Evolutionary conservation across 2,329 filamentous ascomycete genomes (phyloP).

Genomic region (Nothophoma quercina): DNA sequence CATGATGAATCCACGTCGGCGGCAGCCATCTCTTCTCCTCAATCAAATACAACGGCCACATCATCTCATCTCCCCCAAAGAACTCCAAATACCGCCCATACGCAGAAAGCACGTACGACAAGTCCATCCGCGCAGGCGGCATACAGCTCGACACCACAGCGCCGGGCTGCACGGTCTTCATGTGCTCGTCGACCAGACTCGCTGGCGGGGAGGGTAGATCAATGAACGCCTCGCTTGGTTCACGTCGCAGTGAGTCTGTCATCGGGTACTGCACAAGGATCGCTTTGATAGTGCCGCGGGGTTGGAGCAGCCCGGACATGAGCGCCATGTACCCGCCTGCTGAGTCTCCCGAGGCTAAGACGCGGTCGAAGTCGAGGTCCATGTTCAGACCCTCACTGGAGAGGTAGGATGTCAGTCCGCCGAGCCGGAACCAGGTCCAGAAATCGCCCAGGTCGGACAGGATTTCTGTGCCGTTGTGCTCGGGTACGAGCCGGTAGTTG

Average conservation of each 20-base stretch:
- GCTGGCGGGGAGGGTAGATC: constrained; percentile 17
- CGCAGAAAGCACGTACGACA: constrained; percentile 28
- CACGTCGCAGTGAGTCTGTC: constrained; percentile 26
- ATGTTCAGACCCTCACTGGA: constrained; percentile 18
- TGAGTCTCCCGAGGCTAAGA: constrained; percentile 47
- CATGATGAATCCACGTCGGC: constrained; percentile 44
- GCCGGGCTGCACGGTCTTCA: constrained; percentile 27
- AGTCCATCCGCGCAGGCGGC: constrained; percentile 25
- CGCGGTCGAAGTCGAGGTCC: constrained; percentile 32
- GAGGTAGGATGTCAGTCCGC: constrained; percentile 19
- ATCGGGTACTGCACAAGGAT: constrained; percentile 41
- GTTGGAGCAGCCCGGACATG: constrained; percentile 36
- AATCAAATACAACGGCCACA: constrained; percentile 39
- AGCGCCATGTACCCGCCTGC: constrained; percentile 52
- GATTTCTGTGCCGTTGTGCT: constrained; percentile 56
- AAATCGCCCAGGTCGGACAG: constrained; percentile 58
- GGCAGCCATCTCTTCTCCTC: constrained; percentile 34
- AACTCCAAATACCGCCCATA: constrained; percentile 36
- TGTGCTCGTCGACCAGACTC: constrained; percentile 31
- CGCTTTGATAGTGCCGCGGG: constrained; percentile 30
- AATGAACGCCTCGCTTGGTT: neutral
- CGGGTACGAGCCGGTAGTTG: constrained; percentile 62
- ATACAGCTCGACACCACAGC: constrained; percentile 26
- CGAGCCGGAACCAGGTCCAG: constrained; percentile 55
- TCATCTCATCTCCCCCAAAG: constrained; percentile 33